Base-by-base conservation (phyloP, 2,329 filamentous ascomycete genomes). In the Fusarium chuoi region DNA sequence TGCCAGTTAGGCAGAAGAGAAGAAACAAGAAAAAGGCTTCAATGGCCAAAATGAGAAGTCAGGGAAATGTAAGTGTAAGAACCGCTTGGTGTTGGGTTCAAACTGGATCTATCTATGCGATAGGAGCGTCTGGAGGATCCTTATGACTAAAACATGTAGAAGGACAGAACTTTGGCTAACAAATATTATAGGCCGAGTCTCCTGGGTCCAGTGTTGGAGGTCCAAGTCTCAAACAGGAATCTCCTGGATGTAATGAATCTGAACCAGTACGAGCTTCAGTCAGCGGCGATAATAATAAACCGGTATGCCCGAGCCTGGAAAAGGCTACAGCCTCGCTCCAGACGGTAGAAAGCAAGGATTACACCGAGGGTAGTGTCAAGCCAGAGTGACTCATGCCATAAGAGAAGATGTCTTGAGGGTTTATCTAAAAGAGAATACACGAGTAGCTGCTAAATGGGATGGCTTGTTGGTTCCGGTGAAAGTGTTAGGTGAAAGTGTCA, bases 401-500 rank as follows among this genome's bases (percentile, higher is more conserved):
- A n/a, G 22, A 33, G 22, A 49, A 49, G 18, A 9, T 11, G 7
- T 13, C 15, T 33, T 18, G 10, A 51, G 11, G 15, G 10, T 6
- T 17, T 5, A 4, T 51, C 7, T 6, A 24, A n/a, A 4, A 9
- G 15, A n/a, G n/a, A 24, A 35, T 24, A 1, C 8, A 24, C 2
- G 8, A 20, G 30, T 4, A 24, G 10, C 5, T 18, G 6, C 17
- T 36, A 10, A 8, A 24, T 15, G 12, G 8, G 12, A 51, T 35
- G 35, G 5, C 24, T n/a, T 35, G 12, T 18, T 18, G 3, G 8
- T 24, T 24, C 6, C 5, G 24, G 4, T 17, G 5, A 49, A 33
- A 5, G 28, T 14, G 6, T 5, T 24, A 20, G 6, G 6, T 1
- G 15, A 20, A 24, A 26, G 2, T 7, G 4, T 17, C 20, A 18